These are phyloP conservation scores for Candida frijolesensis DNA, from an alignment of 1,139 yeast species.

Conservation along the genomic window DNA sequence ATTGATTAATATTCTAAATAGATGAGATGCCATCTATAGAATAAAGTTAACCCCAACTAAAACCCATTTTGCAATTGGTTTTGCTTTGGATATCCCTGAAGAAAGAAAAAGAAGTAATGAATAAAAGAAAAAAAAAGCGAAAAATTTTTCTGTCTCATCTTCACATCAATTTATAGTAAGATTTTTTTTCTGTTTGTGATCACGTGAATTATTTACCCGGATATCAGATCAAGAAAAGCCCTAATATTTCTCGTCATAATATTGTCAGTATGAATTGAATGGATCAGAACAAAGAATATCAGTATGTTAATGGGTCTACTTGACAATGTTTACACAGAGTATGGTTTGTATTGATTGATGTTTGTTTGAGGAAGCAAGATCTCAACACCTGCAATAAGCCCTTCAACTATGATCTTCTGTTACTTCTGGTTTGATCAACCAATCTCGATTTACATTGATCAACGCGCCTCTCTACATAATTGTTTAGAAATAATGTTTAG, in stretches of 20 bases:
- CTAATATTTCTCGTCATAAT: neutral
- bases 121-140: neutral
- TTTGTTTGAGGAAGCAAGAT: no score
- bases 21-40: slow-evolving; percentile 4
- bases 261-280: no score
- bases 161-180: neutral
- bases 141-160: neutral
- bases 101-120: neutral
- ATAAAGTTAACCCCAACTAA: slow-evolving; percentile 7
- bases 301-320: no score
- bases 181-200: neutral
- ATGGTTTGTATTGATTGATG: no score
- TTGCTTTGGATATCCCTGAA: neutral
- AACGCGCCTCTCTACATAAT: no score
- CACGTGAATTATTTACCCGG: slow-evolving; percentile 1
- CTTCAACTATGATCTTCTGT: no score
- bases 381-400: no score
- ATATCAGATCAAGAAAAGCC: neutral
- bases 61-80: neutral
- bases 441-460: no score
- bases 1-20: slow-evolving; percentile 6
- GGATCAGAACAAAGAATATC: no score
- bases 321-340: no score
- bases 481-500: no score
- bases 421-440: no score